Evolutionary conservation across 2,329 filamentous ascomycete genomes (phyloP), one percentile per base, ranked within the genome.

Genomic region (Cytospora piceicola): DNA sequence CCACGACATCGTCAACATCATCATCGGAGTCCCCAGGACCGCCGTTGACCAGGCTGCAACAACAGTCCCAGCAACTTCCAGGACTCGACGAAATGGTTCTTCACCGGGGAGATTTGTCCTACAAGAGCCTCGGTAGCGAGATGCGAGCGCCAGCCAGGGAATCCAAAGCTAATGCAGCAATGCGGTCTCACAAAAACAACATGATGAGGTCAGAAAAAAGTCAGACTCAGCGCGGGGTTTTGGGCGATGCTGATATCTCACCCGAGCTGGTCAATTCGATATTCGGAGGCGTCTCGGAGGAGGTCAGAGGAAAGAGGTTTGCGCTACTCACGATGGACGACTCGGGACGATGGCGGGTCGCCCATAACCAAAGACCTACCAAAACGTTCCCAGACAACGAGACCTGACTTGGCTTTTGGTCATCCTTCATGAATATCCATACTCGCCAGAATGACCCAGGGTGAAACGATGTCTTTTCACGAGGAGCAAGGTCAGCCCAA

Each of bases 261-360:
- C 51, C 52, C 15, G 63, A 51, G 11, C 59, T 66, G 39, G 29
- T 58, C 22, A 24, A 32, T 9, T 61, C 60, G 14, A 66, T 66
- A 29, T 63, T 63, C 20, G 20, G 36, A 3, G 52, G 57, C 8
- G 54, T 61, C n/a, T 42, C 56, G 15, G 61, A 3, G 42, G n/a
- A 32, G n/a, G 22, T 58, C 46, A 24, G 57, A 0, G 29, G 63
- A 11, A 60, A 29, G 39, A 54, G 42, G 29, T 53, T 53, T 34
- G 60, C 66, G 20, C 39, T n/a, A 39, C 32, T 68, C 32, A n/a
- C 15, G 5, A 61, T 68, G 56, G 60, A 63, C 24, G 59, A 58
- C 20, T 54, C 56, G 51, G 59, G 66, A 20, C 60, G 66, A 9
- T 68, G 66, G 66, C 59, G 63, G 24, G 39, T 68, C 20, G 60